Conservation (phyloP, 345 rosid genomes). For the Eucalyptus marginata region DNA sequence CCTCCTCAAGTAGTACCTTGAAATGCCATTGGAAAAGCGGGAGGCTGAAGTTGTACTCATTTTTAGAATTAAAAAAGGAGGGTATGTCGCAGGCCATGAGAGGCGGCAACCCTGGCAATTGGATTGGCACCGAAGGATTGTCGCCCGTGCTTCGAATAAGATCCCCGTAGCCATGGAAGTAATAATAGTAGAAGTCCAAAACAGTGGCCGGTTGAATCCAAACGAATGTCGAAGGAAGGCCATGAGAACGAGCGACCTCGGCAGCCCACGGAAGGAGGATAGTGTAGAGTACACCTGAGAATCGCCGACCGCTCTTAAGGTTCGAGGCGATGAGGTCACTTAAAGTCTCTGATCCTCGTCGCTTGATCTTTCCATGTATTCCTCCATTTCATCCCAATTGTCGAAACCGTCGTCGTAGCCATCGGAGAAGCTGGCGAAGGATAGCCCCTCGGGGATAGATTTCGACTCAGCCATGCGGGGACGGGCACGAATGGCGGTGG, state of each 20-base stretch:
- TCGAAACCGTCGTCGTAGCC: not conserved
- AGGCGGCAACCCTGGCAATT: not conserved
- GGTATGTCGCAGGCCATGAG: not conserved
- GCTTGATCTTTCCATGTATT: not conserved
- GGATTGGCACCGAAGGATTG: not conserved
- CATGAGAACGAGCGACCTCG: conserved; percentile 25
- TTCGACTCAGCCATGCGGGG: not conserved
- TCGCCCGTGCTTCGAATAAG: not conserved
- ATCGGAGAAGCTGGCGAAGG: not conserved
- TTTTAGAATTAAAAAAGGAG: not conserved
- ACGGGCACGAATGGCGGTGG: not conserved
- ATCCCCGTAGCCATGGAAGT: conserved; percentile 22
- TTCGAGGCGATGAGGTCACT: not conserved
- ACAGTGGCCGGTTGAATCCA: conserved; percentile 60
- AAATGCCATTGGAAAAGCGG: conserved; percentile 11
- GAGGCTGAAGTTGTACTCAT: not conserved
- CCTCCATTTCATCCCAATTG: not conserved
- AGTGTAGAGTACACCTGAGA: conserved; percentile 9
- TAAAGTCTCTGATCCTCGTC: not conserved
- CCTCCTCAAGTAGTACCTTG: conserved; percentile 12
- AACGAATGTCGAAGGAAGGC: conserved; percentile 19
- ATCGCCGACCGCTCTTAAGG: not conserved
- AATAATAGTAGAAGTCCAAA: conserved; percentile 32
- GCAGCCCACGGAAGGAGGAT: conserved; percentile 41
- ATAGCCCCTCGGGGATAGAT: not conserved